A percentile compares a stretch with the other conserved stretches of the same genome.
Conservation (phyloP, 2,329 filamentous ascomycete genomes). For the Verticillium tricorpus region DNA sequence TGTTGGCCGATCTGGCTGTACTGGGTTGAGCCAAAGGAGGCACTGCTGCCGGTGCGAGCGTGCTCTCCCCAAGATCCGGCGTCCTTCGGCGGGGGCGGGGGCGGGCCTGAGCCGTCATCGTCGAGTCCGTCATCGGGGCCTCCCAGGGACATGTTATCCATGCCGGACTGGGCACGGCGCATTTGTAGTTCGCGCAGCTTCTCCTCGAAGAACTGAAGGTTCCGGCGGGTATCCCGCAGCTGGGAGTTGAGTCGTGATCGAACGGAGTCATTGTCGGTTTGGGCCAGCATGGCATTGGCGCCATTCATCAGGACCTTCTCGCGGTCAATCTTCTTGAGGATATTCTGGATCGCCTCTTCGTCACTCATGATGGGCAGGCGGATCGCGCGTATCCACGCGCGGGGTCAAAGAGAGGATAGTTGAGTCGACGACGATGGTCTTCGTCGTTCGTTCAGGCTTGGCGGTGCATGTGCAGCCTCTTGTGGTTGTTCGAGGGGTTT, state of each 20-base stretch:
- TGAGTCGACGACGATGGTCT: not conserved
- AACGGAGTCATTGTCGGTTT: conserved; percentile 89
- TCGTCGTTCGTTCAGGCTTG: not conserved
- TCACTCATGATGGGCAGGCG: conserved; percentile 53
- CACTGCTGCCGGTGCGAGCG: conserved; percentile 43
- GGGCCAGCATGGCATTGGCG: conserved; percentile 90
- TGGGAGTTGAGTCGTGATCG: conserved; percentile 87
- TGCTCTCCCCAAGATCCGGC: conserved; percentile 24
- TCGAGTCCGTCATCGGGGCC: conserved; percentile 34
- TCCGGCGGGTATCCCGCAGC: conserved; percentile 88
- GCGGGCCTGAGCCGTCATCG: conserved; percentile 41
- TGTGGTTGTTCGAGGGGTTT: conserved; percentile 1
- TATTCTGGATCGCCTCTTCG: conserved; percentile 66
- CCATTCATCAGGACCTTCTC: conserved; percentile 94
- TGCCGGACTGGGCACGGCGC: conserved; percentile 65
- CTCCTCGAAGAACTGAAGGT: conserved; percentile 94
- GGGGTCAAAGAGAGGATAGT: conserved; percentile 12
- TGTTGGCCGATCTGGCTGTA: conserved; percentile 59
- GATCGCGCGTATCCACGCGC: conserved; percentile 30
- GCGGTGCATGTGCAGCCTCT: not conserved
- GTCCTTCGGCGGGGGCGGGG: conserved; percentile 73
- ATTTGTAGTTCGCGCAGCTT: conserved; percentile 84
- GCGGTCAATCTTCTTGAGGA: conserved; percentile 95
- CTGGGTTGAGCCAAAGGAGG: conserved; percentile 57
- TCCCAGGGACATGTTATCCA: conserved; percentile 64